Base-by-base conservation (phyloP, 2,329 filamentous ascomycete genomes). In the Alternaria consortialis region DNA sequence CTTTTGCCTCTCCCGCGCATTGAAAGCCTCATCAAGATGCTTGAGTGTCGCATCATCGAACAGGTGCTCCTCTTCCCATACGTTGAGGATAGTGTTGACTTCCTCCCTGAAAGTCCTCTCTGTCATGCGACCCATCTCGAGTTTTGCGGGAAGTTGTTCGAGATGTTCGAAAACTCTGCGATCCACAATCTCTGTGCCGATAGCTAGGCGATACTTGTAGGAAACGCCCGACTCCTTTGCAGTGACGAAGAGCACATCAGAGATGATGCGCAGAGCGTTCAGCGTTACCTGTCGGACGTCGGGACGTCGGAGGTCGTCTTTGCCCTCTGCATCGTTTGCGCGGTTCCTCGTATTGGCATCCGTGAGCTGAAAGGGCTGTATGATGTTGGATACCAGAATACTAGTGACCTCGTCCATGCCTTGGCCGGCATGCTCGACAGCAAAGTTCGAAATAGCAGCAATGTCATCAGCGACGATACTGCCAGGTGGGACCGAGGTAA, bases 341-440 rank as follows among this genome's bases (percentile, higher is more conserved):
- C 58, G 53, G 20, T 65, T 79, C 7, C 86, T 82, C 0, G 88
- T 87, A 61, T 92, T 94, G 25, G 91, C 91, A 7, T 85, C 86
- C 1, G 89, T 92, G 66, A 90, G 87, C 6, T 89, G 86, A 59
- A 96, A 88, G 0, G 95, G 95, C 53, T 85, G 87, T 60, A 91
- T 84, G 34, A 98, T 84, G 71, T 99, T 98, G 1, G 88, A 85
- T 0, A 97, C 86, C 37, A 98, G 89, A 80, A 97, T 87, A 51
- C 94, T 87, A n/a, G 97, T 93, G 36, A 97, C 90, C 80, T 98
- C 95, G 65, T 96, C 91, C 12, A 92, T 91, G 15, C 94, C 95
- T 20, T 88, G 86, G 39, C 90, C 92, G 1, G 93, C 91, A 75
- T 98, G 93, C 2, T 90, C 90, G 57, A 98, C 93, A 12, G 94